Percentiles rank a stretch among this genome's conserved stretches.
Conservation (phyloP, 331 rosid species). For the Rosa hybrid region DNA sequence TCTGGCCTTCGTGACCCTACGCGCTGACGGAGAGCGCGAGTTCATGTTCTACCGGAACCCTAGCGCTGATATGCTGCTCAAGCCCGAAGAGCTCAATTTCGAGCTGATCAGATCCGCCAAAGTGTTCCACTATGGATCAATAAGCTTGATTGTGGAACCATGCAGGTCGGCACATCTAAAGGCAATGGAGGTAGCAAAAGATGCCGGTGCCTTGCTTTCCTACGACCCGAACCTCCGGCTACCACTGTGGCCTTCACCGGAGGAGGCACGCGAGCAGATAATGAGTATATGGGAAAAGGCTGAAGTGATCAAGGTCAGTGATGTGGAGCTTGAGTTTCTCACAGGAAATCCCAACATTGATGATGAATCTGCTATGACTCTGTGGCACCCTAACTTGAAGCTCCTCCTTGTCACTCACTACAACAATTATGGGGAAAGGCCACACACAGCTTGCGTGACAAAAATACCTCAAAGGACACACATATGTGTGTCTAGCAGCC, state of each 20-base stretch:
- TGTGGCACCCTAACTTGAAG: constrained; percentile 80
- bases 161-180: constrained; percentile 91
- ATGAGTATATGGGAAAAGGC: constrained; percentile 91
- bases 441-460: too few species aligned
- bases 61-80: constrained; percentile 90
- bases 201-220: constrained; percentile 83
- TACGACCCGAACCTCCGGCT: constrained; percentile 83
- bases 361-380: constrained; percentile 64
- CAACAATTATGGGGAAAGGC: too few species aligned
- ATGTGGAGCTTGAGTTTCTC: constrained; percentile 83
- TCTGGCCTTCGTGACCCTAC: too few species aligned
- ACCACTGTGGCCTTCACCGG: constrained; percentile 69
- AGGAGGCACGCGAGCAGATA: constrained; percentile 83
- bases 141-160: constrained; percentile 97
- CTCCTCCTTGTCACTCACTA: constrained; percentile 93
- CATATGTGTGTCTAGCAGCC: too few species aligned
- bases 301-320: constrained; percentile 46
- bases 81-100: constrained; percentile 78
- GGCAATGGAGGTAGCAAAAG: constrained; percentile 84
- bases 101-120: constrained; percentile 88
- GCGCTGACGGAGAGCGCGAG: too few species aligned
- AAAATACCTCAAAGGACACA: too few species aligned
- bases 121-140: constrained; percentile 87
- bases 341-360: constrained; percentile 66
- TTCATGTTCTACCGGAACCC: constrained; percentile 41